A percentile compares a stretch with the other conserved stretches of the same genome.
Conservation (phyloP, 176 grass and related monocot species). For the Oryza glaberrima region DNA sequence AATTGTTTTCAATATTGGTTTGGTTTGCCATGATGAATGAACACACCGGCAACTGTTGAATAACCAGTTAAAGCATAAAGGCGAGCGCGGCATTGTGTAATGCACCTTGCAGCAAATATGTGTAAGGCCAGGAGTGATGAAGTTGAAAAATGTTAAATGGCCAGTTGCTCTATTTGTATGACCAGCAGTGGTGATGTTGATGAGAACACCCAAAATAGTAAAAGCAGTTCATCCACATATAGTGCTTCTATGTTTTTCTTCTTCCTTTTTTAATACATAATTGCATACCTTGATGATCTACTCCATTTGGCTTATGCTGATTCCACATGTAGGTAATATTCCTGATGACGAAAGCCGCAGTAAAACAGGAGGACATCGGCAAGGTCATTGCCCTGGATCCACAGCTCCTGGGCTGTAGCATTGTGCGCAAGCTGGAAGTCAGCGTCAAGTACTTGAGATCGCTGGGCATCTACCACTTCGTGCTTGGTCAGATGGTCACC, state of each 20-base stretch:
- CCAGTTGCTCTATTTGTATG: too few species aligned
- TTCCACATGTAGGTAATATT: slow-evolving; percentile 65
- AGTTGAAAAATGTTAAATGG: too few species aligned
- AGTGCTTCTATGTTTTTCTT: not conserved
- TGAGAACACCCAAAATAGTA: too few species aligned
- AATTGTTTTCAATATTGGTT: too few species aligned
- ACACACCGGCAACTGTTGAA: too few species aligned
- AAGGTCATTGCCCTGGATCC: slow-evolving; percentile 93
- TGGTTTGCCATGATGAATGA: too few species aligned
- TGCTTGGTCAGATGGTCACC: slow-evolving; percentile 78
- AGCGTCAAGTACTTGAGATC: slow-evolving; percentile 90
- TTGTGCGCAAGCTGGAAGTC: slow-evolving; percentile 76
- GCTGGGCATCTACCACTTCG: slow-evolving; percentile 73
- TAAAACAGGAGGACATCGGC: slow-evolving; percentile 73
- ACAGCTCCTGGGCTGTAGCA: slow-evolving; percentile 89
- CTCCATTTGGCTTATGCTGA: slow-evolving; percentile 34
- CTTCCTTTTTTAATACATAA: not conserved
- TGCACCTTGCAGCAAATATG: too few species aligned
- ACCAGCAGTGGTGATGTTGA: too few species aligned
- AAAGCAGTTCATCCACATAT: not conserved
- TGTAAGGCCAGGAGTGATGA: too few species aligned
- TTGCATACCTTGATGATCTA: not conserved
- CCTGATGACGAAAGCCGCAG: slow-evolving; percentile 81
- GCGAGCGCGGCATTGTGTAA: too few species aligned
- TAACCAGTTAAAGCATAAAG: too few species aligned